These are phyloP conservation scores for Talaromyces sp. DNA, from an alignment of 2,329 filamentous ascomycete species.

Conservation along the genomic window DNA sequence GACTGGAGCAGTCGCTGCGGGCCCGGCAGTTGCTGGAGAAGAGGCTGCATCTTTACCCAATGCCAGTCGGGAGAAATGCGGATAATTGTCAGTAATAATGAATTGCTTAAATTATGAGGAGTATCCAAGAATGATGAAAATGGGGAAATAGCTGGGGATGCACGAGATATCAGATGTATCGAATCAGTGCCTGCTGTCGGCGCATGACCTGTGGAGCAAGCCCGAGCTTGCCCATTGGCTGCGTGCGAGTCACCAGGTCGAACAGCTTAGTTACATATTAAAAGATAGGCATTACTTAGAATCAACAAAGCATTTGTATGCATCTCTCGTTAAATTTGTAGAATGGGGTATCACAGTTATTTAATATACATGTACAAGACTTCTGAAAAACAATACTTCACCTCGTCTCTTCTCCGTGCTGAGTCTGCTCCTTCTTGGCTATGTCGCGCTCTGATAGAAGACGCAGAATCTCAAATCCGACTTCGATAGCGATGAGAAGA, in stretches of 20 bases:
- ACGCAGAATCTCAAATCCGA: conserved; percentile 74
- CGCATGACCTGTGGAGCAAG: conserved; percentile 2
- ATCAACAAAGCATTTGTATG: not conserved
- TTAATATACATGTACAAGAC: not conserved
- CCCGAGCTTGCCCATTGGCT: not conserved
- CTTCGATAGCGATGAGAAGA: conserved; percentile 84
- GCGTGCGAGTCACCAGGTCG: not conserved
- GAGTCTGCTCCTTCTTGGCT: conserved; percentile 23
- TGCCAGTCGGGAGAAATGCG: not conserved
- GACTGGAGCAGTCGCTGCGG: conserved; percentile 31
- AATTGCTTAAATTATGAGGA: not conserved
- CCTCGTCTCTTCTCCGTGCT: not conserved
- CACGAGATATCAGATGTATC: not conserved
- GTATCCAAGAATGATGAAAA: not conserved
- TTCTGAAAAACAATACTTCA: not conserved
- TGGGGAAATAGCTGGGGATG: not conserved
- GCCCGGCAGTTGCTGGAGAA: conserved; percentile 20
- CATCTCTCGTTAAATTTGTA: not conserved
- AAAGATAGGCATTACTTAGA: too few species aligned
- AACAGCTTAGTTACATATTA: not conserved
- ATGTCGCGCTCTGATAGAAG: conserved; percentile 58
- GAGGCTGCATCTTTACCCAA: conserved; percentile 3
- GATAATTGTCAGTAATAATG: not conserved
- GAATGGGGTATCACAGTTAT: conserved; percentile 9
- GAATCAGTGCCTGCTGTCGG: not conserved